phyloP scores from a whole-genome alignment of 768 basidiomycete species.

The Macrolepiota albuminosa region DNA sequence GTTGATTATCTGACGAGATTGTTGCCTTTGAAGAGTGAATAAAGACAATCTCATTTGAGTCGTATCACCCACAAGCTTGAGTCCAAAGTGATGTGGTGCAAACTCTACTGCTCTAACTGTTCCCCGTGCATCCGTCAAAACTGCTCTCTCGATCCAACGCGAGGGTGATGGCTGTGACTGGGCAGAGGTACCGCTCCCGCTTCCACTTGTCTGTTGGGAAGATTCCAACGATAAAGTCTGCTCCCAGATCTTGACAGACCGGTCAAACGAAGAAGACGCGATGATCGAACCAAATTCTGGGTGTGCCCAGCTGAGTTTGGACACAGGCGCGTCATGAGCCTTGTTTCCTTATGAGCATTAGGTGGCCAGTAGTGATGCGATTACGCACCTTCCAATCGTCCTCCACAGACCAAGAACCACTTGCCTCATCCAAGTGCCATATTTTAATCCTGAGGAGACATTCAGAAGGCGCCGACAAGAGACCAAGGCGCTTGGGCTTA shows the following conservation, averaged over 20 bases:
- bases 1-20: slow-evolving; percentile 80
- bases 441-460: slow-evolving; percentile 65
- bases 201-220: slow-evolving; percentile 21
- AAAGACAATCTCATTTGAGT: background rate
- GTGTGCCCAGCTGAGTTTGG: slow-evolving; percentile 85
- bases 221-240: slow-evolving; percentile 37
- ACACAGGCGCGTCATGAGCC: slow-evolving; percentile 94
- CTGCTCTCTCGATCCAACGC: slow-evolving; percentile 71
- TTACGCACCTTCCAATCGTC: slow-evolving; percentile 85
- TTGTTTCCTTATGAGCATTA: slow-evolving; percentile 22
- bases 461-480: slow-evolving; percentile 9
- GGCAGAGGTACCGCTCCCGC: slow-evolving; percentile 18
- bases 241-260: slow-evolving; percentile 93
- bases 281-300: slow-evolving; percentile 88
- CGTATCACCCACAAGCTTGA: slow-evolving; percentile 67
- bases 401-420: slow-evolving; percentile 71
- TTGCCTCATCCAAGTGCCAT: slow-evolving; percentile 72
- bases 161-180: slow-evolving; percentile 26
- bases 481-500: slow-evolving; percentile 24
- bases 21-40: slow-evolving; percentile 57
- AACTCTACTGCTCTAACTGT: slow-evolving; percentile 87
- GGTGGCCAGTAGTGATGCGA: background rate
- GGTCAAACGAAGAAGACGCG: slow-evolving; percentile 85
- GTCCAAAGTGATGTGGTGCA: slow-evolving; percentile 79
- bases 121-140: slow-evolving; percentile 79